Evolutionary conservation across 805 yeast genomes (phyloP), one percentile per base, ranked within the genome.

Genomic region (Blastobotrys attinorum): DNA sequence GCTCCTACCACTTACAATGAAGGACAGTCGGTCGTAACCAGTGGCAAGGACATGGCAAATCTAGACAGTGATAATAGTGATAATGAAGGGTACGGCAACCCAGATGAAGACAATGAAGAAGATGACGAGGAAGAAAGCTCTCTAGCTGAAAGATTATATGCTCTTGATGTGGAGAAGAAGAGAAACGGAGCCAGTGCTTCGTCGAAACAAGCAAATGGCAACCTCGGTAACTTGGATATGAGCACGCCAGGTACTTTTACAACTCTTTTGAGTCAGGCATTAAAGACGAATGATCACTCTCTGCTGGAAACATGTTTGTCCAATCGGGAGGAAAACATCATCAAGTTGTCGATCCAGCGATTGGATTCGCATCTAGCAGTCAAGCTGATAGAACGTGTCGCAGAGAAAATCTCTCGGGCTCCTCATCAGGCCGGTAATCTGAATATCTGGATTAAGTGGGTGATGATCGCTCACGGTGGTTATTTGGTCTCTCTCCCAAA

Each of bases 201-300:
- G 40, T 50, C 47, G 37, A 60, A 50, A 34, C 31, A 31, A 36
- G 29, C 39, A 22, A n/a, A n/a, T n/a, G n/a, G n/a, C n/a, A n/a
- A n/a, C n/a, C n/a, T n/a, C n/a, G 40, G 20, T 20, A 67, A 67
- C 46, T 73, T 75, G 48, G 72, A 71, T 44, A 76, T 59, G 23
- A 47, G 79, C 17, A 73, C 78, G 6, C 76, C 83, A 3, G 95
- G 92, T 41, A 78, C 96, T 1, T 75, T 89, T 47, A 77, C 96
- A 1, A 79, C 83, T 1, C 77, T 92, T n/a, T 70, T 92, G 37
- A 71, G 89, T 11, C 98, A 92, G 66, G 90, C 98, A 0, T 71
- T 92, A 49, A 80, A 77, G 55, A 80, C 94, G 17, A 85, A 84
- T 56, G 99, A 92, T 60, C 88, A 81, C 55, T 68, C 92, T 7